These are phyloP conservation scores for Dactylonectria macrodidyma DNA, from an alignment of 2,329 filamentous ascomycete genomes.

Conservation along the genomic window DNA sequence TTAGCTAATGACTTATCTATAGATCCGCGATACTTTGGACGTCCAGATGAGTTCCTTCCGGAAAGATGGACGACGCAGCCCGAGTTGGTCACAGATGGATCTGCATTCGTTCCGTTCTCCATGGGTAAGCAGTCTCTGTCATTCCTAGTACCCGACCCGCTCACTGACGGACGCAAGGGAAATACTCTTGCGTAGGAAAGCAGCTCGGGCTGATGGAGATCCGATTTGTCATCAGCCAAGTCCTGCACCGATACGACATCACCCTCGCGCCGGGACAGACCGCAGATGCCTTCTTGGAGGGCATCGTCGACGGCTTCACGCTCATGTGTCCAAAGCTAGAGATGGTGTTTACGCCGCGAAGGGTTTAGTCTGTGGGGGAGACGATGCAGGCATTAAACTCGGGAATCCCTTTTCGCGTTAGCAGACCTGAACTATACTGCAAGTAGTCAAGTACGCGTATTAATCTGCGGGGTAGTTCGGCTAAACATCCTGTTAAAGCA, in stretches of 20 bases:
- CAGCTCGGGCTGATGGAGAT: slow-evolving; percentile 40
- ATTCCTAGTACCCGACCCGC: too few relatives aligned
- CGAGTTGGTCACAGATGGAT: slow-evolving; percentile 51
- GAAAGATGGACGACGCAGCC: slow-evolving; percentile 54
- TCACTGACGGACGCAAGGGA: slow-evolving; percentile 24
- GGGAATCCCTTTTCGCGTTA: background rate
- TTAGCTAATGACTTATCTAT: background rate
- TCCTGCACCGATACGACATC: slow-evolving; percentile 30
- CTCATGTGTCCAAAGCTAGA: slow-evolving; percentile 21
- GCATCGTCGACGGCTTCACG: slow-evolving; percentile 23
- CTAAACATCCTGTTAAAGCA: background rate
- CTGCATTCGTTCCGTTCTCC: slow-evolving; percentile 52
- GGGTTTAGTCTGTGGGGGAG: background rate
- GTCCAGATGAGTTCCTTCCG: slow-evolving; percentile 53
- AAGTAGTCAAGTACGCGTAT: background rate
- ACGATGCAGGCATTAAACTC: background rate
- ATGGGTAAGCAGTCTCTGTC: slow-evolving; percentile 38
- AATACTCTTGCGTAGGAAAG: slow-evolving; percentile 36
- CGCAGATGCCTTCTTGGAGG: slow-evolving; percentile 2
- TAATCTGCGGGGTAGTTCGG: background rate
- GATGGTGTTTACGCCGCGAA: slow-evolving; percentile 14
- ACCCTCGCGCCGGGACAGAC: slow-evolving; percentile 10
- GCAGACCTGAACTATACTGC: too few relatives aligned
- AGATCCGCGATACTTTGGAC: slow-evolving; percentile 48
- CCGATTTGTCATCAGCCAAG: slow-evolving; percentile 26